phyloP scores from a whole-genome alignment of 495 filamentous ascomycete genomes.

The Penicillium mononematosum region DNA sequence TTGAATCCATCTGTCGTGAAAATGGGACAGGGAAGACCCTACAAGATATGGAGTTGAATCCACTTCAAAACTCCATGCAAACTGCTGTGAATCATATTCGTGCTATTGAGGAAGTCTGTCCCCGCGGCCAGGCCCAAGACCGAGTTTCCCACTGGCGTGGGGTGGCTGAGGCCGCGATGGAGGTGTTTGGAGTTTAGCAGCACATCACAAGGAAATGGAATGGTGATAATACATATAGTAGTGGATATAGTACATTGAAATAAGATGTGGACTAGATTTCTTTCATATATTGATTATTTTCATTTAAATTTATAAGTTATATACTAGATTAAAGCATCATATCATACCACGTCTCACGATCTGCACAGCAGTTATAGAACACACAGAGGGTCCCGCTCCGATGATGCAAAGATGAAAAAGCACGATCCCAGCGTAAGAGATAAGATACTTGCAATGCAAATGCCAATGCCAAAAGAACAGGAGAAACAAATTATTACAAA shows the following conservation, averaged over 20 bases:
- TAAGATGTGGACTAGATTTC: not conserved
- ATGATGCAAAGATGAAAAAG: constrained; percentile 2
- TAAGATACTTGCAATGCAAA: not conserved
- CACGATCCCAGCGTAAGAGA: constrained; percentile 4
- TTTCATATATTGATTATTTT: not conserved
- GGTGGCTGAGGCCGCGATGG: constrained; percentile 17
- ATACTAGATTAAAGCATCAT: constrained; percentile 14
- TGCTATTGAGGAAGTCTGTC: constrained; percentile 23
- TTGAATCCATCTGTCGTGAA: constrained; percentile 6
- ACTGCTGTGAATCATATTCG: constrained; percentile 19
- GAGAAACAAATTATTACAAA: not conserved
- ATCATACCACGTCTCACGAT: constrained; percentile 17
- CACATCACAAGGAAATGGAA: not conserved
- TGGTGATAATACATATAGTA: not conserved
- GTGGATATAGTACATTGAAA: not conserved
- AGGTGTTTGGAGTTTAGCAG: not conserved
- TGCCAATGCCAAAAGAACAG: not conserved
- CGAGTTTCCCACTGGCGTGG: constrained; percentile 14
- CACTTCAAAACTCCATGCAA: constrained; percentile 19
- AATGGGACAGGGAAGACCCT: constrained; percentile 10
- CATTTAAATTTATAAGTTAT: not conserved
- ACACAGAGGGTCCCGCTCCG: constrained; percentile 9
- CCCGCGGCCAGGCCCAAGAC: constrained; percentile 15
- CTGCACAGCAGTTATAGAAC: constrained; percentile 14
- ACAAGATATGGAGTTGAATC: constrained; percentile 12